Percentiles rank a stretch among this genome's conserved stretches.
Evolutionary conservation across 1,284 basidiomycete species (phyloP).

Genomic region (Chondrostereum purpureum): DNA sequence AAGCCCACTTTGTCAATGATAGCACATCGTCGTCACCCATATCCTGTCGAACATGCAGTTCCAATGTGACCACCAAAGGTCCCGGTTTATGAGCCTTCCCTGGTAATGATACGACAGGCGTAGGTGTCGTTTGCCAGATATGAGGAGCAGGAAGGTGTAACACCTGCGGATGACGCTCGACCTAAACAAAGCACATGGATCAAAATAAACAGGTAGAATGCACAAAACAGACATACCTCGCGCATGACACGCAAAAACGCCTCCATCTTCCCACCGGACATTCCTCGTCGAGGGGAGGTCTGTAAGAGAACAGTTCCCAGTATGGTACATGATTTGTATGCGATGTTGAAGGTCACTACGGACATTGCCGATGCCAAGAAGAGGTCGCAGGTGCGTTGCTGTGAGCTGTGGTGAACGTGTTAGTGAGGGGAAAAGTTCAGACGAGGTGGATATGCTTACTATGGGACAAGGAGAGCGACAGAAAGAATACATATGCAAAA

Average conservation of each 20-base stretch:
- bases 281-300: constrained; percentile 68
- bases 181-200: constrained; percentile 30
- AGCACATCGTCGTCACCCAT: constrained; percentile 70
- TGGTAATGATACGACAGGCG: constrained; percentile 15
- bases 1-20: constrained; percentile 65
- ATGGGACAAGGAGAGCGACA: constrained; percentile 38
- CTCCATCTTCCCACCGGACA: constrained; percentile 64
- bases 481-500: constrained; percentile 38
- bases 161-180: constrained; percentile 75
- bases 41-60: constrained; percentile 68
- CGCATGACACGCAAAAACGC: constrained; percentile 72
- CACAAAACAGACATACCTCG: constrained; percentile 46
- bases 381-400: constrained; percentile 68
- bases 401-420: constrained; percentile 29
- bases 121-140: constrained; percentile 77
- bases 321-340: constrained; percentile 73
- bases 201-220: constrained; percentile 3
- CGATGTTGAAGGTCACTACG: constrained; percentile 70
- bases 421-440: background rate
- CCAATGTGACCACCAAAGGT: constrained; percentile 73
- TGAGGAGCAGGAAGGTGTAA: constrained; percentile 75
- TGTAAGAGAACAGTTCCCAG: constrained; percentile 83
- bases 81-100: constrained; percentile 23
- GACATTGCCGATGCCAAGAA: constrained; percentile 70
- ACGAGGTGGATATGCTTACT: constrained; percentile 31